Percentiles rank a stretch among this genome's conserved stretches.
These are phyloP conservation scores for Massospora cicadina DNA, from an alignment of 371 early-diverging fungal species.

Conservation along the genomic window DNA sequence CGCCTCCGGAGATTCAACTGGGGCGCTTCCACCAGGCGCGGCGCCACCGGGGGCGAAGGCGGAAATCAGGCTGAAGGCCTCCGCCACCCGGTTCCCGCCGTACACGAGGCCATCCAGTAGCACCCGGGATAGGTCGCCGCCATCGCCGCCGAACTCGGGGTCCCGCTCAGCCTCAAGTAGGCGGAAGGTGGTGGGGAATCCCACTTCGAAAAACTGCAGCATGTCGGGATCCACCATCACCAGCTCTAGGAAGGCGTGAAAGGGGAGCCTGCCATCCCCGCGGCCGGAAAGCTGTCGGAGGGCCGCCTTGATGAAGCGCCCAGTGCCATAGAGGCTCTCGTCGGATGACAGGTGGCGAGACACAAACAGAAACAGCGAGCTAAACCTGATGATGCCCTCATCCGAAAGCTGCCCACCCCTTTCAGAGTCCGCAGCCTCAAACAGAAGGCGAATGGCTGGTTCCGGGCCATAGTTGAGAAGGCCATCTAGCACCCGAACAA, in stretches of 20 bases:
- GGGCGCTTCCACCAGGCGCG: background rate
- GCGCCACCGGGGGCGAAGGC: background rate
- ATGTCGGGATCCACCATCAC: background rate
- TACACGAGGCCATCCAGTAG: background rate
- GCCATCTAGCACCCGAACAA: background rate
- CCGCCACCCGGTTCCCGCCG: background rate
- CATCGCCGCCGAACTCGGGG: background rate
- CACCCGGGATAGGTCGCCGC: background rate
- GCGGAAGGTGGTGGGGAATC: background rate
- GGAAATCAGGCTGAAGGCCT: background rate
- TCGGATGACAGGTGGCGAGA: constrained; percentile 2
- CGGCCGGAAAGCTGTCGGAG: background rate
- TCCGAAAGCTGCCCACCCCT: background rate
- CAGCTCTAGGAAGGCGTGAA: background rate
- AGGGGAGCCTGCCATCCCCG: background rate
- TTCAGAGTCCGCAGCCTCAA: constrained; percentile 1
- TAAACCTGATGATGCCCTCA: constrained; percentile 5
- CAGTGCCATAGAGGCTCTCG: constrained; percentile 3
- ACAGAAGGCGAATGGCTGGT: constrained; percentile 1
- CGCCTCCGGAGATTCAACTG: background rate
- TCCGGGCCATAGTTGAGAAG: constrained; percentile 3
- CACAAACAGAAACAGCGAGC: background rate
- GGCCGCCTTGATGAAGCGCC: constrained; percentile 2
- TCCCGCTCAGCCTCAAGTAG: background rate
- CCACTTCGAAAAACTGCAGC: background rate